A percentile compares a stretch with the other conserved stretches of the same genome.
These are phyloP conservation scores for Setomelanomma holmii DNA, from an alignment of 2,329 filamentous ascomycete species.

Conservation along the genomic window DNA sequence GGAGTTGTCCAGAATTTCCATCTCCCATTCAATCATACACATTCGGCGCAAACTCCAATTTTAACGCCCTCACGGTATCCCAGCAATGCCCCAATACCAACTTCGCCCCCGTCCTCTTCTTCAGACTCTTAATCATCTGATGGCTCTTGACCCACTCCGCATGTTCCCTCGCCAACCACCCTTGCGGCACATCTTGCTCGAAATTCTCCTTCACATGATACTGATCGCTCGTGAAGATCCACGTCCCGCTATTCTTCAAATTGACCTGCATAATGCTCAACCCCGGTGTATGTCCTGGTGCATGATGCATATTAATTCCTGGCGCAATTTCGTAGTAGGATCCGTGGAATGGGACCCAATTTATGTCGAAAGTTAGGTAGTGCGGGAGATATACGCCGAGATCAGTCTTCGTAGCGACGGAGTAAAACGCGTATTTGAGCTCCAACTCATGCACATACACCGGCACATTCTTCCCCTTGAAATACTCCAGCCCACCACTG, in stretches of 20 bases:
- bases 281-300: constrained; percentile 48
- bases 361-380: constrained; percentile 46
- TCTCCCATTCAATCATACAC: constrained; percentile 21
- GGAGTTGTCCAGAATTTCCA: neutral
- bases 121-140: constrained; percentile 39
- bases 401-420: constrained; percentile 46
- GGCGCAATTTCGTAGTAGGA: constrained; percentile 42
- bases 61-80: constrained; percentile 33
- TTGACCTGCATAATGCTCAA: constrained; percentile 48
- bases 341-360: constrained; percentile 46
- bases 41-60: constrained; percentile 32
- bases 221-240: constrained; percentile 49
- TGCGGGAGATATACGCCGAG: constrained; percentile 45
- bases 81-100: constrained; percentile 41
- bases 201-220: constrained; percentile 49
- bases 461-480: constrained; percentile 42
- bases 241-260: constrained; percentile 42
- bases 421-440: constrained; percentile 47
- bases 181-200: constrained; percentile 42
- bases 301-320: constrained; percentile 44
- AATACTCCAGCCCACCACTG: constrained; percentile 45
- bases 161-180: constrained; percentile 48
- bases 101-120: constrained; percentile 33
- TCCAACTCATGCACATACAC: constrained; percentile 49
- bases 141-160: constrained; percentile 43